These are phyloP conservation scores for Spizellomyces sp. DNA, from an alignment of 192 early-diverging fungal species.

Conservation along the genomic window DNA sequence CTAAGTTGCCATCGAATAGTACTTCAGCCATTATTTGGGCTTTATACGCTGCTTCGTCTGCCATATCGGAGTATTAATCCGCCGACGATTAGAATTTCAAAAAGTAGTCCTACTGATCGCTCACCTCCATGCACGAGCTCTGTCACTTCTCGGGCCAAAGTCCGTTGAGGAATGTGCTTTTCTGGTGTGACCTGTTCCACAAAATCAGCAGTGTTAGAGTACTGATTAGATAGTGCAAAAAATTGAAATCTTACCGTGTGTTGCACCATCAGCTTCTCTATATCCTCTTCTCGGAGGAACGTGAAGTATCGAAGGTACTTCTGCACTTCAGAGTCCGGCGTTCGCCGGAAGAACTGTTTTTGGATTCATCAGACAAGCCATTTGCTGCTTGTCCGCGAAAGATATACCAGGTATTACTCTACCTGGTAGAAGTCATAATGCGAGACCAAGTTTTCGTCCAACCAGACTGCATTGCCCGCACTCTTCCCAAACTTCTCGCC, in stretches of 20 bases:
- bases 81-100: background rate
- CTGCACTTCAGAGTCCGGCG: conserved; percentile 78
- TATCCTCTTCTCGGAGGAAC: conserved; percentile 64
- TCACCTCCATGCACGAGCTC: conserved; percentile 86
- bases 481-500: conserved; percentile 99
- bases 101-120: background rate
- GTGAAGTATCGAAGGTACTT: conserved; percentile 81
- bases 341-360: conserved; percentile 80
- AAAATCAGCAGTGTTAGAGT: no score
- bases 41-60: conserved; percentile 59
- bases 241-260: conserved; percentile 56
- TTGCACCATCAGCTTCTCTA: conserved; percentile 60
- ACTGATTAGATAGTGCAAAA: background rate
- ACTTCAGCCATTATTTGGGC: conserved; percentile 74
- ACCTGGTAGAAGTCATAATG: conserved; percentile 94
- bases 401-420: background rate
- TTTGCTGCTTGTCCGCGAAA: background rate
- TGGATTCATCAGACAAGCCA: background rate
- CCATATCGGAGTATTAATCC: background rate
- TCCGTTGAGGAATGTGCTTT: conserved; percentile 70
- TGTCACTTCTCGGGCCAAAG: conserved; percentile 82
- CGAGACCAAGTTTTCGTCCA: conserved; percentile 77
- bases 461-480: conserved; percentile 94
- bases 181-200: conserved; percentile 56
- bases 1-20: conserved; percentile 61